Percentiles rank a stretch among this genome's conserved stretches.
Evolutionary conservation across 2,329 filamentous ascomycete species (phyloP).

Genomic region (Pyricularia sp.): DNA sequence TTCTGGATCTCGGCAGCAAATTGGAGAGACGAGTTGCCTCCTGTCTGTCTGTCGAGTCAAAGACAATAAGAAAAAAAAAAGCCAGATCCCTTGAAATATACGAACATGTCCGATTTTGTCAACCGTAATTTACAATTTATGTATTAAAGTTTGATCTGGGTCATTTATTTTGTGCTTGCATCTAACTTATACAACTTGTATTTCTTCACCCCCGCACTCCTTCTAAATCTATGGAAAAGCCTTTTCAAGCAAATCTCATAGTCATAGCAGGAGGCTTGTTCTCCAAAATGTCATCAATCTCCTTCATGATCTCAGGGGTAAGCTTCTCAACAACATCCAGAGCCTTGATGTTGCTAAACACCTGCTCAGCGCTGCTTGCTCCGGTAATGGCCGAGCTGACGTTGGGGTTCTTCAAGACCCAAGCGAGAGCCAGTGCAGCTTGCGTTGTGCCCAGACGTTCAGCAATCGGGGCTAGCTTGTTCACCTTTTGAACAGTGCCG

Average conservation of each 20-base stretch:
- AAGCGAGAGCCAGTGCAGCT: constrained; percentile 48
- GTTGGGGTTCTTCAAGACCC: constrained; percentile 53
- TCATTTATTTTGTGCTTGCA: not conserved
- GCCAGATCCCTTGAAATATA: no score
- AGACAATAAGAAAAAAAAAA: no score
- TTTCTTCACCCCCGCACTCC: not conserved
- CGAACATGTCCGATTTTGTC: no score
- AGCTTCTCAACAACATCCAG: constrained; percentile 43
- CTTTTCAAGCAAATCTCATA: not conserved
- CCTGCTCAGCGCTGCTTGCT: constrained; percentile 47
- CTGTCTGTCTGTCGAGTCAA: not conserved
- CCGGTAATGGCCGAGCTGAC: constrained; percentile 55
- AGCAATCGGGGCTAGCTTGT: constrained; percentile 51
- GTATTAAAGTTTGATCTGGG: no score
- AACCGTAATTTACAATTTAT: no score
- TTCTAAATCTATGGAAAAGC: not conserved
- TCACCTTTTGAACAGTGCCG: constrained; percentile 44
- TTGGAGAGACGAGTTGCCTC: not conserved
- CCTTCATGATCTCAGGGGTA: constrained; percentile 46
- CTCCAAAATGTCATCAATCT: constrained; percentile 49
- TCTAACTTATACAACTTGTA: not conserved
- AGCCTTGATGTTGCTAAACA: constrained; percentile 50
- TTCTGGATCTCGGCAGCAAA: not conserved
- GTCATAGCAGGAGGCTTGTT: constrained; percentile 23
- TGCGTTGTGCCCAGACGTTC: constrained; percentile 51